Percentiles rank a stretch among this genome's conserved stretches.
These are phyloP conservation scores for Hymenoscyphus repandus DNA, from an alignment of 2,329 filamentous ascomycete genomes.

Conservation along the genomic window DNA sequence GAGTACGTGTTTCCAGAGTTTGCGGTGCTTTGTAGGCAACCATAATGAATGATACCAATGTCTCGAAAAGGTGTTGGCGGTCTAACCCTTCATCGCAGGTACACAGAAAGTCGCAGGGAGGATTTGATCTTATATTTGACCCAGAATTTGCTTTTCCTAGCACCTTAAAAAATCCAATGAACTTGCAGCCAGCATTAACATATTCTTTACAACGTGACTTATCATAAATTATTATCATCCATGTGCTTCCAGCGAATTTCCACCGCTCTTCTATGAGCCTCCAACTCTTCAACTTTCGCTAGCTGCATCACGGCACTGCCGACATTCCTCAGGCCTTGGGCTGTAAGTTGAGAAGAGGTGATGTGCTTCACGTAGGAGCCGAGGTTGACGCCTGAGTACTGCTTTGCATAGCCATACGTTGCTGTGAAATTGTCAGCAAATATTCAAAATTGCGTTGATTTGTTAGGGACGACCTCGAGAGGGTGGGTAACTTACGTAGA, in stretches of 20 bases:
- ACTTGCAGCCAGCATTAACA: too few species aligned
- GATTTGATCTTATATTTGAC: too few species aligned
- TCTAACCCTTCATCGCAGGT: too few species aligned
- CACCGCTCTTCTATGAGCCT: conserved; percentile 79
- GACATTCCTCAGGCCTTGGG: conserved; percentile 78
- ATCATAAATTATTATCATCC: conserved; percentile 29
- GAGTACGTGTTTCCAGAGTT: too few species aligned
- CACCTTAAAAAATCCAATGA: too few species aligned
- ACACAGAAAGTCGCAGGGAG: too few species aligned
- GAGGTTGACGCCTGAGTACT: conserved; percentile 96
- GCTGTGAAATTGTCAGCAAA: conserved; percentile 45
- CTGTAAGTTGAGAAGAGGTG: conserved; percentile 85
- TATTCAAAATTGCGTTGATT: not conserved
- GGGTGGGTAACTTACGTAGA: conserved; percentile 63
- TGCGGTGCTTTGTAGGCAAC: too few species aligned
- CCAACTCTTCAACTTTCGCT: conserved; percentile 87
- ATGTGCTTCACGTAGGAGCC: conserved; percentile 98
- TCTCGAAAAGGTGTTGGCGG: too few species aligned
- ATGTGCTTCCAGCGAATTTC: conserved; percentile 53
- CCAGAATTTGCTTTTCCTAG: too few species aligned
- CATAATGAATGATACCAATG: too few species aligned
- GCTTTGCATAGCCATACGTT: conserved; percentile 96
- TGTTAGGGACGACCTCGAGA: not conserved
- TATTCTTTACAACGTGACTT: not conserved
- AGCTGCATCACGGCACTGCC: conserved; percentile 90